Percentiles rank a stretch among this genome's conserved stretches.
These are phyloP conservation scores for Alisma plantagoaquatica DNA, from an alignment of 106 monocot species.

Conservation along the genomic window DNA sequence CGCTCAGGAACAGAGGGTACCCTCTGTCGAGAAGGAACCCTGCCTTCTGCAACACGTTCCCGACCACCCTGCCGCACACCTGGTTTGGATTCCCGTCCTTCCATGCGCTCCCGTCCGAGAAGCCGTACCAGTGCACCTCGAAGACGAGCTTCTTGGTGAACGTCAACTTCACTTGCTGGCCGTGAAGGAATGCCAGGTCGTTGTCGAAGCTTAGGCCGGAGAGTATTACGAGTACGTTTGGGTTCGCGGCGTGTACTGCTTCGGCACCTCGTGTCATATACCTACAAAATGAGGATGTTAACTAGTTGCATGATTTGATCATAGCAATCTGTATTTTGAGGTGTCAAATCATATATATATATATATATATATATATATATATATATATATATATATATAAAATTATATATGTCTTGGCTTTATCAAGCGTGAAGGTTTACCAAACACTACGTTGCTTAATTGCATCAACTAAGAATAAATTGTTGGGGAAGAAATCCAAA, in stretches of 20 bases:
- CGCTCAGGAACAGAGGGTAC: conserved; percentile 49
- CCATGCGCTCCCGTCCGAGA: conserved; percentile 40
- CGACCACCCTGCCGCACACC: conserved; percentile 28
- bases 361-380: too few relatives aligned
- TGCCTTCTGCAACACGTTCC: conserved; percentile 19
- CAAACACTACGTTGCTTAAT: too few relatives aligned
- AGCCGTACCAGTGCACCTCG: conserved; percentile 71
- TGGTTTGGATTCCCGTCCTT: conserved; percentile 35
- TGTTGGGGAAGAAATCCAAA: too few relatives aligned
- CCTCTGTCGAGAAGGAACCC: conserved; percentile 45
- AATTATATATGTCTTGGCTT: too few relatives aligned
- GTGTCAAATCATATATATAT: too few relatives aligned
- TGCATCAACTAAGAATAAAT: too few relatives aligned
- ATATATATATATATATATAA: too few relatives aligned
- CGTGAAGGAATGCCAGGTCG: conserved; percentile 38
- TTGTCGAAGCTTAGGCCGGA: conserved; percentile 59
- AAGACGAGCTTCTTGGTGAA: conserved; percentile 41
- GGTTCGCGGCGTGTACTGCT: conserved; percentile 52
- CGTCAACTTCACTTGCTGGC: conserved; percentile 18
- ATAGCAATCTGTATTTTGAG: too few relatives aligned
- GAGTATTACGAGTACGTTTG: conserved; percentile 45
- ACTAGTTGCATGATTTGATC: too few relatives aligned
- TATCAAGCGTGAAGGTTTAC: too few relatives aligned
- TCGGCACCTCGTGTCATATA: conserved; percentile 66
- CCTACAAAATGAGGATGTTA: too few relatives aligned